Base-by-base conservation (phyloP, 2,329 filamentous ascomycete genomes). In the Arthrobotrys musiformis region DNA sequence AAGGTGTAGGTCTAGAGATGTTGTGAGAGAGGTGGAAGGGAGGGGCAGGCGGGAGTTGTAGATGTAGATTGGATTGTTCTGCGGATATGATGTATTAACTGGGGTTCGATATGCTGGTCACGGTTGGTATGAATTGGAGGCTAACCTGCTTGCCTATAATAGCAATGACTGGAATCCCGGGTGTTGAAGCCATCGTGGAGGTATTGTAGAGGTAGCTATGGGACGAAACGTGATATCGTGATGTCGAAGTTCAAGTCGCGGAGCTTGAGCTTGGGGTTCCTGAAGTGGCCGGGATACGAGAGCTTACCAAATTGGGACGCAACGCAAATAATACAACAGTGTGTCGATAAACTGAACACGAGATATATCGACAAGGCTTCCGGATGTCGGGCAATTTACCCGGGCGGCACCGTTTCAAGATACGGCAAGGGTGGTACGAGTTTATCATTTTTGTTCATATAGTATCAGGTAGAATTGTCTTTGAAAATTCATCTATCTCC, bases 1-100 rank as follows among this genome's bases (percentile, higher is more conserved):
- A 81, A 98, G 93, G 37, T 92, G 93, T 86, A 95, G 97, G 83
- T 97, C 93, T 9, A 98, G n/a, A 89, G 88, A 88, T 6, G 84
- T 82, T 24, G 80, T 85, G n/a, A 78, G 83, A 50, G 79, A 81
- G 60, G 83, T 86, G 85, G 80, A 86, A 87, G 63, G 86, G 80
- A 85, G 82, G 88, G 86, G 86, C 92, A 88, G 54, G 90, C 93
- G 92, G 84, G 97, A 97, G 82, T 97, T 89, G 77, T 93, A 90
- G 81, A 97, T 92, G 85, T 98, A 94, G 79, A 98, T 91, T 74
- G 94, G 95, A 83, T 97, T 97, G 86, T 98, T 97, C 94, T 98
- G 74, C n/a, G 50, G 40, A 50, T n/a, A n/a, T n/a, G 30, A 44
- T 8, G 35, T 26, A 17, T 48, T 50, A 61, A n/a, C 60, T 67